Evolutionary conservation across 306 rosid genomes (phyloP), one percentile per base, ranked within the genome.

Genomic region (Elaeagnus macrophylla): DNA sequence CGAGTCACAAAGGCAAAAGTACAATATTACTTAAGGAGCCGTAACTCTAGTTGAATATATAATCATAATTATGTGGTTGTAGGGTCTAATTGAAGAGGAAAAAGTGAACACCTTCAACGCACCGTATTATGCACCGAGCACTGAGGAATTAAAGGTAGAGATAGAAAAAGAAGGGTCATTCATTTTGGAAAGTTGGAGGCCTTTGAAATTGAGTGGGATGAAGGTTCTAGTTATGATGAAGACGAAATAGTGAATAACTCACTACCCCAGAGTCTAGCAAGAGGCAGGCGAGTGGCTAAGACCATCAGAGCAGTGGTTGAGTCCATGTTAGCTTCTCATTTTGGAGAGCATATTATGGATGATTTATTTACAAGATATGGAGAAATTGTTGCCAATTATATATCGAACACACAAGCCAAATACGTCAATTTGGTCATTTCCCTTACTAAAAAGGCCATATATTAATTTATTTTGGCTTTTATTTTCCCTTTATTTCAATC

Each of bases 101-200:
- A 83, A 68, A 53, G 78, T 90, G 1, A 91, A 90, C 43, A 70
- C 72, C 3, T 90, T 90, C 54, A 72, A 86, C n/a, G 85, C 86
- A 3, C 95, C 94, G 0, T 86, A 81, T 62, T 90, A 83, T 46
- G 88, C 95, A 0, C 88, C 94, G 3, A 73, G 88, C 59, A 43
- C 73, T 9, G 83, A 72, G 42, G 86, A 90, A 60, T 0, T 90
- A 63, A 62, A 57, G 17, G 3, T 9, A 13, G 94, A 45, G 76
- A 10, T 76, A 35, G 47, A 76, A 42, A 76, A 78, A 18, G 88
- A 90, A 56, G 88, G 88, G 3, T 90, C 95, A 1, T 90, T 90
- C 66, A 9, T 39, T 10, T 17, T 83, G 54, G 74, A 83, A 20
- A 32, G 0, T 38, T 62, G 1, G 79, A 78, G 51, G 74, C 64